Evolutionary conservation across 1,284 basidiomycete species (phyloP), one percentile per base, ranked within the genome.

Genomic region (Ceratobasidium sp.): DNA sequence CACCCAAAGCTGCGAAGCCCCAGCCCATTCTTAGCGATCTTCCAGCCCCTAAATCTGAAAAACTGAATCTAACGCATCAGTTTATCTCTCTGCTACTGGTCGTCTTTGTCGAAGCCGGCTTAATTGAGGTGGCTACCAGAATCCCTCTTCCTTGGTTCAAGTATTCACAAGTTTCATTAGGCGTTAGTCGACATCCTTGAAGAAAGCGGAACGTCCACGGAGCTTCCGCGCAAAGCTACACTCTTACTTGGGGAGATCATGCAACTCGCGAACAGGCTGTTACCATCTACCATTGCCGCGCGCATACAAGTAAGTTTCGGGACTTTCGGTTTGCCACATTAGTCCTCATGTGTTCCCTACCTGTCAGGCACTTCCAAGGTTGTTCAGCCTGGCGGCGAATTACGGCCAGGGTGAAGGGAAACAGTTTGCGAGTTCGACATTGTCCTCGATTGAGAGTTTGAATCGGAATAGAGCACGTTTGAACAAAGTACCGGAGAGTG

Each of bases 181-280:
- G 94, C 95, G 6, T 85, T 98, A 54, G 91, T 93, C 4, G 86
- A 87, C 19, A 92, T 98, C 85, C 87, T 97, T 2, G 92, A 96
- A 80, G 95, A 84, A 63, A 80, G 81, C 48, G 79, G 94, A 80
- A 86, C 87, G 8, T 88, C 89, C 0, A 88, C 88, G 17, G 89
- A 87, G 75, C 83, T 97, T 22, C 89, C 92, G 14, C 89, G 94
- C 45, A 98, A 97, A 81, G 96, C 96, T 0, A 97, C 94, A 0
- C 83, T 98, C 7, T 86, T 99, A n/a, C 90, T 99, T 82, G 96
- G 94, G 7, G 96, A 99, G 82, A 84, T 99, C 9, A 86, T 99
- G 62, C 92, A 95, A 65, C 90, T 97, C 80, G 91, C 95, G 0
- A 98, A 96, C 79, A 88, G 92, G 67, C 91, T 98, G 0, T 82